phyloP scores from a whole-genome alignment of 2,329 filamentous ascomycete genomes.

The Claviceps citrina region DNA sequence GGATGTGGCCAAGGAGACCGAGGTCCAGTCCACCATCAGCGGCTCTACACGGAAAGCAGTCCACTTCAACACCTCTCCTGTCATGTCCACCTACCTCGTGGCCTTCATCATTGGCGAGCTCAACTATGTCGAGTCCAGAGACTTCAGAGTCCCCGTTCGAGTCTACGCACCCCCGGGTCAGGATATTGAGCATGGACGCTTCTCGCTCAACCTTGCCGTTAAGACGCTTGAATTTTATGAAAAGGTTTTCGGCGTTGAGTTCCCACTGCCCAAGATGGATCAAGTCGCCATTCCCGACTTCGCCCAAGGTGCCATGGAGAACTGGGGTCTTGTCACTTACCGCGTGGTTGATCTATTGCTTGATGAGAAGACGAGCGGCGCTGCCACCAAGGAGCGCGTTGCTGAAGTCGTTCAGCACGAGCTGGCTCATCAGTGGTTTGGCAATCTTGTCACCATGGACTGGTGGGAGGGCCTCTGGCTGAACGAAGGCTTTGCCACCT shows the following conservation, averaged over 20 bases:
- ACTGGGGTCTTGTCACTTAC: conserved; percentile 94
- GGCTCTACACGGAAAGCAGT: conserved; percentile 54
- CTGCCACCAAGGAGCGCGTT: conserved; percentile 78
- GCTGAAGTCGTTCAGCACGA: conserved; percentile 96
- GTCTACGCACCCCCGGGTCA: conserved; percentile 88
- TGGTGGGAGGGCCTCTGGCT: conserved; percentile 98
- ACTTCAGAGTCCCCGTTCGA: conserved; percentile 79
- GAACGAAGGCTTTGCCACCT: conserved; percentile 71
- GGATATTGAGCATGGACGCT: conserved; percentile 78
- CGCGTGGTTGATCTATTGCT: conserved; percentile 69
- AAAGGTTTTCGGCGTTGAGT: conserved; percentile 58
- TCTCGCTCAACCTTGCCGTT: conserved; percentile 79
- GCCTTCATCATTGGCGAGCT: conserved; percentile 91
- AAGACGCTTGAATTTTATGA: conserved; percentile 89
- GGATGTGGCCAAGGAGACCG: conserved; percentile 71
- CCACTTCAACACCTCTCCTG: conserved; percentile 78
- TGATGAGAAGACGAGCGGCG: conserved; percentile 82
- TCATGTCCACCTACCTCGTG: conserved; percentile 92
- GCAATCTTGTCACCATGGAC: conserved; percentile 94
- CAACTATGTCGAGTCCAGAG: conserved; percentile 81
- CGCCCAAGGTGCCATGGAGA: conserved; percentile 92
- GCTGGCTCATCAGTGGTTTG: conserved; percentile 95
- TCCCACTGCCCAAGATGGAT: conserved; percentile 24
- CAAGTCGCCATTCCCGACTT: conserved; percentile 96
- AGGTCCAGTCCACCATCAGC: conserved; percentile 29